phyloP scores from a whole-genome alignment of 805 yeast genomes.

The Hanseniaspora taiwanica region DNA sequence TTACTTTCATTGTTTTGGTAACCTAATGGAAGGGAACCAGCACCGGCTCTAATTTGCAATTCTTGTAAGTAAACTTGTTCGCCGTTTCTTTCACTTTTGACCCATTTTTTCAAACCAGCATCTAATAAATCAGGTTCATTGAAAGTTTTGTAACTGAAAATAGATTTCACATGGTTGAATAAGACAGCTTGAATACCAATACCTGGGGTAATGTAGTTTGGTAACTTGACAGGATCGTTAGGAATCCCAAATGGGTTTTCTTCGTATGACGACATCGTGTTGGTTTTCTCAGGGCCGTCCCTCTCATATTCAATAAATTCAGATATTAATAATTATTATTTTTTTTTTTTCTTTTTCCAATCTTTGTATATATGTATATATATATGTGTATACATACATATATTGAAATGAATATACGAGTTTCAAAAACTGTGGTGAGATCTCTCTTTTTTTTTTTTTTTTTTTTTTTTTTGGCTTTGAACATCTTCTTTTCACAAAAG shows the following conservation, averaged over 20 bases:
- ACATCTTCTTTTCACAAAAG: no score
- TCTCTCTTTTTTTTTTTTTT: no score
- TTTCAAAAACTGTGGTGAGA: no score
- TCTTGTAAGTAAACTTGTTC: constrained; percentile 17
- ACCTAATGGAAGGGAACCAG: constrained; percentile 68
- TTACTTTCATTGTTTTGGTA: constrained; percentile 32
- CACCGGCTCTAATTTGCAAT: constrained; percentile 71
- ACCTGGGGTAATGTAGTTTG: constrained; percentile 40
- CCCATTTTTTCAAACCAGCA: constrained; percentile 48
- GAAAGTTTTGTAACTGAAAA: constrained; percentile 59
- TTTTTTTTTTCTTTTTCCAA: background rate
- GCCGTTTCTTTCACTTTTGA: constrained; percentile 10
- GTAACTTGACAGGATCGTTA: constrained; percentile 40
- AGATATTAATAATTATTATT: no score
- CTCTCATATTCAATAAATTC: background rate
- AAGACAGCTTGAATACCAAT: constrained; percentile 42
- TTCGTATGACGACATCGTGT: constrained; percentile 10
- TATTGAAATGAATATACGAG: no score
- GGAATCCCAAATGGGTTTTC: constrained; percentile 48
- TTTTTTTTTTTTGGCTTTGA: no score
- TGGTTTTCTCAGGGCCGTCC: background rate
- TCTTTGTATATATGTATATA: no score
- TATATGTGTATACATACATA: no score
- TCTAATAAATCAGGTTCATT: constrained; percentile 52
- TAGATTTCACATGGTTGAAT: constrained; percentile 35